phyloP scores from a whole-genome alignment of 2,329 filamentous ascomycete genomes.

The Verticillium nonalfalfae region DNA sequence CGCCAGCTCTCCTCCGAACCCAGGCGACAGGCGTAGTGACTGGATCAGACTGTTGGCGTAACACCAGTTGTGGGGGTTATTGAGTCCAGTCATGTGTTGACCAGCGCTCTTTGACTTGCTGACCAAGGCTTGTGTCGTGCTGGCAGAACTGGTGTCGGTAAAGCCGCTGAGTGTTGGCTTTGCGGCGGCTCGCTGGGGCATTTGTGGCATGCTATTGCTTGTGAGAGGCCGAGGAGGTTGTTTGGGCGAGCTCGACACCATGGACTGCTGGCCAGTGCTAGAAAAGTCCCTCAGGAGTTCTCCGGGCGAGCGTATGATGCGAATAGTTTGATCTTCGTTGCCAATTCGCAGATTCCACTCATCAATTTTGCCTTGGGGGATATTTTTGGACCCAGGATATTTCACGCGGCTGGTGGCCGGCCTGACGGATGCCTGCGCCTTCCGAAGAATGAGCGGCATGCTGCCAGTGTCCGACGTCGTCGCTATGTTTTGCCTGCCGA shows the following conservation, averaged over 20 bases:
- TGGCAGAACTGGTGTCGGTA: not conserved
- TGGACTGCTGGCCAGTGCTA: not conserved
- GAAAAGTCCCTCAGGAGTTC: not conserved
- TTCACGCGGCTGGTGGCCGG: not conserved
- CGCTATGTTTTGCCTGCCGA: conserved; percentile 43
- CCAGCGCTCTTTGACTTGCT: conserved; percentile 27
- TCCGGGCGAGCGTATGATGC: not conserved
- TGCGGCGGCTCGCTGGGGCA: conserved; percentile 22
- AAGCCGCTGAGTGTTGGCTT: conserved; percentile 4
- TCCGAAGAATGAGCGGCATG: not conserved
- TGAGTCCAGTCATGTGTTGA: conserved; percentile 61
- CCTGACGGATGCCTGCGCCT: not conserved
- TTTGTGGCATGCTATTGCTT: not conserved
- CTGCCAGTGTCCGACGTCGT: not conserved
- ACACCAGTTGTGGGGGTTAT: conserved; percentile 78
- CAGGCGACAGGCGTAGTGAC: conserved; percentile 66
- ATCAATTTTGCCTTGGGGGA: not conserved
- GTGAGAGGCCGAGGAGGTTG: not conserved
- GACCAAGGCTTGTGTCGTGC: not conserved
- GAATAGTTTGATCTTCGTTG: not conserved
- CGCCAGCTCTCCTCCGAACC: conserved; percentile 61
- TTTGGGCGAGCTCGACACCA: not conserved
- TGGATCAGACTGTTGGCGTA: conserved; percentile 93
- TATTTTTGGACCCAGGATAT: not conserved
- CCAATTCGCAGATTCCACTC: not conserved